Conservation (phyloP, 208 protist species). For the Wallacemonas rigidus region DNA sequence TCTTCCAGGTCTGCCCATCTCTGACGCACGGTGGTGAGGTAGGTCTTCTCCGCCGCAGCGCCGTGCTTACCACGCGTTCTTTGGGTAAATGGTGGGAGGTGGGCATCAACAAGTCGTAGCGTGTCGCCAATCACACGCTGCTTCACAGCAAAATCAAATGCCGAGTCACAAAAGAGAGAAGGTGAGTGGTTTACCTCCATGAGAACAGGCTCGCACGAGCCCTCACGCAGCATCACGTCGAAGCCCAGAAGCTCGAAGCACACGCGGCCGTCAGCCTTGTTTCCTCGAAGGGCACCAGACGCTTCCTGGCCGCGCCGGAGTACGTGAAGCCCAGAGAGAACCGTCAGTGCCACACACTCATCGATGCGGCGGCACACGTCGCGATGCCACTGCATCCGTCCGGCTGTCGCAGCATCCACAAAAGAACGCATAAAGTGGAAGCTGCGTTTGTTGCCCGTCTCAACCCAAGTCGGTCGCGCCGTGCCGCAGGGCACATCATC, state of each 20-base stretch:
- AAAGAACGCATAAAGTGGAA: constrained; percentile 44
- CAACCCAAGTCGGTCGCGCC: constrained; percentile 1
- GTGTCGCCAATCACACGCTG: constrained; percentile 68
- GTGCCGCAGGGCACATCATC: constrained; percentile 3
- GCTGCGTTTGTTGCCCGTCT: constrained; percentile 54
- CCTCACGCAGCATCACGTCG: constrained; percentile 75
- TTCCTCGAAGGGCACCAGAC: constrained; percentile 43
- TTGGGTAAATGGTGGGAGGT: constrained; percentile 29
- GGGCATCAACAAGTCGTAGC: constrained; percentile 55
- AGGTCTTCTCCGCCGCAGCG: not conserved
- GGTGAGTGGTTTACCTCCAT: constrained; percentile 94
- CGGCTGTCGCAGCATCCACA: constrained; percentile 26
- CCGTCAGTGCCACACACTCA: constrained; percentile 76
- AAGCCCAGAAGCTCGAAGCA: constrained; percentile 93
- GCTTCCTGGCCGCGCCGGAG: constrained; percentile 77
- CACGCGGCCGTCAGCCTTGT: constrained; percentile 47
- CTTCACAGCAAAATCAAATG: constrained; percentile 84
- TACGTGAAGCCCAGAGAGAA: constrained; percentile 80
- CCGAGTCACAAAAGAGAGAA: constrained; percentile 82
- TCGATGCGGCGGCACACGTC: constrained; percentile 52
- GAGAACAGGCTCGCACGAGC: constrained; percentile 58
- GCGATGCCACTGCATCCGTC: not conserved
- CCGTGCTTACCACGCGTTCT: constrained; percentile 12
- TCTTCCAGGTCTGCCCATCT: not conserved
- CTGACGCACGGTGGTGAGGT: constrained; percentile 17